These are phyloP conservation scores for Blastobotrys buckinghamii DNA, from an alignment of 1,139 yeast genomes.

Conservation along the genomic window DNA sequence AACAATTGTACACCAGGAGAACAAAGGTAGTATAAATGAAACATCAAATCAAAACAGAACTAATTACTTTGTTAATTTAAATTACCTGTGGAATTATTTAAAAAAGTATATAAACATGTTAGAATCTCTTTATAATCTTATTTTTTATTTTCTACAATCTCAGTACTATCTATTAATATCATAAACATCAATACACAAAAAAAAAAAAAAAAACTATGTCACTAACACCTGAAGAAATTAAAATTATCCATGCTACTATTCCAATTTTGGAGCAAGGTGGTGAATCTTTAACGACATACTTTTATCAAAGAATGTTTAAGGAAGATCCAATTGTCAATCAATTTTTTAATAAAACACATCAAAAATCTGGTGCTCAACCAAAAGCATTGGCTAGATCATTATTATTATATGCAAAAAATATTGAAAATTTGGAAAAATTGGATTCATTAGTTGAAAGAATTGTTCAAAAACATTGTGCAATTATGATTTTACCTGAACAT, in stretches of 20 bases:
- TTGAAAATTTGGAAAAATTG: conserved; percentile 53
- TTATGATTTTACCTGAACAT: conserved; percentile 56
- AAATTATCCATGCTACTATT: conserved; percentile 54
- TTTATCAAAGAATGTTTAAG: conserved; percentile 52
- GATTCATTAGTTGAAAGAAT: conserved; percentile 54
- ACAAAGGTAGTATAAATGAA: too few species aligned
- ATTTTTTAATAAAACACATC: conserved; percentile 57
- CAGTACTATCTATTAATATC: neutral
- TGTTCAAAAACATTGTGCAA: conserved; percentile 60
- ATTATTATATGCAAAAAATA: conserved; percentile 56
- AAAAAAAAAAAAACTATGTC: conserved; percentile 28
- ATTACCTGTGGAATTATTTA: too few species aligned
- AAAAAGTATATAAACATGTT: too few species aligned
- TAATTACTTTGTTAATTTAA: too few species aligned
- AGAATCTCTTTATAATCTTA: too few species aligned
- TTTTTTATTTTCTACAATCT: neutral
- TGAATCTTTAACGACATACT: conserved; percentile 46
- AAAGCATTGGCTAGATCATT: conserved; percentile 58
- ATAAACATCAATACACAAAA: neutral
- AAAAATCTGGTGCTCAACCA: conserved; percentile 53
- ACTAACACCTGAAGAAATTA: conserved; percentile 68
- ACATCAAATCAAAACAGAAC: too few species aligned
- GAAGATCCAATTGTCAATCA: conserved; percentile 51
- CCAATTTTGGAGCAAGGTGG: conserved; percentile 57
- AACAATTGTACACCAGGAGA: too few species aligned